phyloP scores from a whole-genome alignment of 352 stramenopile species.

The Globisporangium spinosum region DNA sequence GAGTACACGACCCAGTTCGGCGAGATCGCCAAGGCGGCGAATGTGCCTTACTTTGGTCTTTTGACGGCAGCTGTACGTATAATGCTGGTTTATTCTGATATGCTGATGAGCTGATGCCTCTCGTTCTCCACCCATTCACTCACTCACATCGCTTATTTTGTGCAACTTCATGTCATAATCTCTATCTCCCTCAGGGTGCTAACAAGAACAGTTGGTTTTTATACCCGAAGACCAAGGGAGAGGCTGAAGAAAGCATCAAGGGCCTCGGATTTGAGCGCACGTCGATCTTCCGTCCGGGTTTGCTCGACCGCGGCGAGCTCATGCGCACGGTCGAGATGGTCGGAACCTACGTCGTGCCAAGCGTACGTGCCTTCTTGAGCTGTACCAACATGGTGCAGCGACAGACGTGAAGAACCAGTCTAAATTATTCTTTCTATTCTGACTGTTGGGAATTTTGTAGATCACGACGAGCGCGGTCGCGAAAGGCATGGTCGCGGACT shows the following conservation, averaged over 20 bases:
- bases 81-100: not conserved
- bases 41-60: conserved; percentile 60
- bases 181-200: conserved; percentile 23
- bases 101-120: not conserved
- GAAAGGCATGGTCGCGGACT: conserved; percentile 69
- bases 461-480: conserved; percentile 47
- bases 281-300: conserved; percentile 53
- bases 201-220: conserved; percentile 79
- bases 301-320: conserved; percentile 57
- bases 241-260: conserved; percentile 65
- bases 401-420: not conserved
- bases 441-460: conserved; percentile 18
- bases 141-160: not conserved
- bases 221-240: conserved; percentile 74
- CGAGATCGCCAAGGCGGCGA: conserved; percentile 39
- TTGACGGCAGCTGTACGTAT: conserved; percentile 50
- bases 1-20: conserved; percentile 58
- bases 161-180: not conserved
- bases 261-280: conserved; percentile 48
- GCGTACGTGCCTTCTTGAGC: conserved; percentile 29
- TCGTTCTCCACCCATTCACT: not conserved
- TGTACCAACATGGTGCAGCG: not conserved
- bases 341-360: conserved; percentile 42
- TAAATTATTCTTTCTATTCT: not conserved
- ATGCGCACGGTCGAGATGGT: conserved; percentile 53